A percentile compares a stretch with the other conserved stretches of the same genome.
Conservation (phyloP, 1,284 basidiomycete genomes). For the Puccinia brachypodii region DNA sequence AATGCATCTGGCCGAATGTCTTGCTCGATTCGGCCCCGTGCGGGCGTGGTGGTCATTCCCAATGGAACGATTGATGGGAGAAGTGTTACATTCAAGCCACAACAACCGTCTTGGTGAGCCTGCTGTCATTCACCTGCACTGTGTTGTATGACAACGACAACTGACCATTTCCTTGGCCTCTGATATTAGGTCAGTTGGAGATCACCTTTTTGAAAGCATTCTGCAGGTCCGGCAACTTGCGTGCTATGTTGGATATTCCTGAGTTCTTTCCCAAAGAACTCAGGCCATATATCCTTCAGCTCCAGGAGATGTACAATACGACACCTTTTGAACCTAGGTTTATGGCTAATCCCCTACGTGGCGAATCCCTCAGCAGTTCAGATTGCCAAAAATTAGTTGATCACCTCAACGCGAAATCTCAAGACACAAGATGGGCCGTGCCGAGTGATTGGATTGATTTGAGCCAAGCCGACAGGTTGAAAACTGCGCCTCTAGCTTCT, state of each 20-base stretch:
- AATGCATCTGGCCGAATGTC: slow-evolving; percentile 21
- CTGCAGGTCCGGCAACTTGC: neutral
- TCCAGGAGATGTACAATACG: neutral
- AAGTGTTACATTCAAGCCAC: slow-evolving; percentile 4
- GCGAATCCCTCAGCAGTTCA: neutral
- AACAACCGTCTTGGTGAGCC: slow-evolving; percentile 22
- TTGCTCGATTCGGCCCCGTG: slow-evolving; percentile 17
- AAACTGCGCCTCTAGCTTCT: neutral
- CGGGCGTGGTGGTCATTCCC: slow-evolving; percentile 42
- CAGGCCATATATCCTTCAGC: neutral
- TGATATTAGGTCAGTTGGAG: neutral
- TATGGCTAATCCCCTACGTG: neutral
- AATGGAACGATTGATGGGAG: slow-evolving; percentile 30
- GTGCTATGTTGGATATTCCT: neutral
- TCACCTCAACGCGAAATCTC: neutral
- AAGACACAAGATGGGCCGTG: neutral
- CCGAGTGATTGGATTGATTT: neutral
- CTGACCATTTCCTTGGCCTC: neutral
- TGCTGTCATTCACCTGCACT: neutral
- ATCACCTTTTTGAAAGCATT: neutral
- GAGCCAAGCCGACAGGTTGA: neutral
- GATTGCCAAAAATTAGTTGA: neutral
- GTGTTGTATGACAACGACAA: neutral
- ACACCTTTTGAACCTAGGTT: neutral
- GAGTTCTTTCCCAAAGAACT: neutral